phyloP scores from a whole-genome alignment of 1,284 basidiomycete genomes.

The Sporisorium scitamineum region DNA sequence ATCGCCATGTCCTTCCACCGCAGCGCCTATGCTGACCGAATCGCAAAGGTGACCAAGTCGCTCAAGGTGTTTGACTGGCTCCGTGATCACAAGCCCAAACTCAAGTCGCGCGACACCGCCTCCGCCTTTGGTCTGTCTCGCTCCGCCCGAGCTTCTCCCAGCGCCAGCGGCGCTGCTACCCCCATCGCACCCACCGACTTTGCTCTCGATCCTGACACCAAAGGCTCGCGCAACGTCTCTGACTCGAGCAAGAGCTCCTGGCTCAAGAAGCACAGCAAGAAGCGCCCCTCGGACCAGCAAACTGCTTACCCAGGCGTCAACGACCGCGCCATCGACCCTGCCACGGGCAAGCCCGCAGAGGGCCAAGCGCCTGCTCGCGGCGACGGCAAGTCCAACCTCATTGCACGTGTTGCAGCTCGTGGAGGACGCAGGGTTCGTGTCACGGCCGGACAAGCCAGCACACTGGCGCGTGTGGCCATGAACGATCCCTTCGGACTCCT shows the following conservation, averaged over 20 bases:
- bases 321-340: constrained; percentile 34
- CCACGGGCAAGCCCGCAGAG: constrained; percentile 39
- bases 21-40: constrained; percentile 80
- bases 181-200: constrained; percentile 36
- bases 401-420: constrained; percentile 37
- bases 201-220: constrained; percentile 19
- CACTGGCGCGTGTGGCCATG: constrained; percentile 60
- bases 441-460: constrained; percentile 47
- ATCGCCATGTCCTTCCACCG: constrained; percentile 75
- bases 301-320: constrained; percentile 18
- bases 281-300: constrained; percentile 44
- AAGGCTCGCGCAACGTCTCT: constrained; percentile 15
- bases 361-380: constrained; percentile 46
- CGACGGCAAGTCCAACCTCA: constrained; percentile 39
- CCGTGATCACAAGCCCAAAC: constrained; percentile 78
- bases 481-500: constrained; percentile 50
- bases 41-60: constrained; percentile 74
- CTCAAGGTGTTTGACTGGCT: constrained; percentile 78
- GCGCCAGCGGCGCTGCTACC: constrained; percentile 36
- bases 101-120: constrained; percentile 68
- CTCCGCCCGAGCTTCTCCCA: constrained; percentile 38
- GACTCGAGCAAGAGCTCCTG: constrained; percentile 34
- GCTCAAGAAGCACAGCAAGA: constrained; percentile 61
- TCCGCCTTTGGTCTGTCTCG: constrained; percentile 71
- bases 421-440: constrained; percentile 28